Evolutionary conservation across 2,329 filamentous ascomycete genomes (phyloP).

Genomic region (Coccinonectria pachysandricola): DNA sequence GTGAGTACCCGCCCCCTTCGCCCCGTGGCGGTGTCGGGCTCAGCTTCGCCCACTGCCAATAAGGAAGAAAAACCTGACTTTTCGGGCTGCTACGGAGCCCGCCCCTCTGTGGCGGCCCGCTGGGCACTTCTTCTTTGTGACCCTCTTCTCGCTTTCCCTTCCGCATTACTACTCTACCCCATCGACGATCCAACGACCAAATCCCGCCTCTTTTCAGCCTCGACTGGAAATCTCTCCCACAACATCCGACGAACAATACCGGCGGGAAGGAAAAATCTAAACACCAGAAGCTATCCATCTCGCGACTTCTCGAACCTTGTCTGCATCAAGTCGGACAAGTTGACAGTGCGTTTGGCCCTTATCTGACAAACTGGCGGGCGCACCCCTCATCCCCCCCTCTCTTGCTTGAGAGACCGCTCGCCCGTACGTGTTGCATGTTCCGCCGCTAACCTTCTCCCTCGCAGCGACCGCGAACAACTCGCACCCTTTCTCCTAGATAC

Average conservation of each 20-base stretch:
- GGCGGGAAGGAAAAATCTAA: too few species aligned
- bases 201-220: slow-evolving; percentile 20
- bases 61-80: slow-evolving; percentile 23
- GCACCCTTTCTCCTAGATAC: slow-evolving; percentile 18
- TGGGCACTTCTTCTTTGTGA: slow-evolving; percentile 20
- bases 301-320: too few species aligned
- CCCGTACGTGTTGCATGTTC: slow-evolving; percentile 9
- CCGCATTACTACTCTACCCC: slow-evolving; percentile 13
- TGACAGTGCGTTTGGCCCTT: too few species aligned
- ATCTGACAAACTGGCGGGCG: too few species aligned
- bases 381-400: slow-evolving; percentile 1
- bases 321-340: too few species aligned
- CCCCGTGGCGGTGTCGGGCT: slow-evolving; percentile 19
- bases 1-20: too few species aligned
- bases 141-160: slow-evolving; percentile 17
- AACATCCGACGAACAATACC: slow-evolving; percentile 7
- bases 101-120: slow-evolving; percentile 13
- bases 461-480: slow-evolving; percentile 17
- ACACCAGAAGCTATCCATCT: too few species aligned
- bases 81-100: slow-evolving; percentile 19
- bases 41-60: too few species aligned
- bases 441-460: slow-evolving; percentile 16
- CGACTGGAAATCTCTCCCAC: slow-evolving; percentile 16
- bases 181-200: slow-evolving; percentile 19
- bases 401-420: slow-evolving; percentile 7